These are phyloP conservation scores for Galeopsis tetrahit DNA, from an alignment of 257 asterid genomes.

Conservation along the genomic window DNA sequence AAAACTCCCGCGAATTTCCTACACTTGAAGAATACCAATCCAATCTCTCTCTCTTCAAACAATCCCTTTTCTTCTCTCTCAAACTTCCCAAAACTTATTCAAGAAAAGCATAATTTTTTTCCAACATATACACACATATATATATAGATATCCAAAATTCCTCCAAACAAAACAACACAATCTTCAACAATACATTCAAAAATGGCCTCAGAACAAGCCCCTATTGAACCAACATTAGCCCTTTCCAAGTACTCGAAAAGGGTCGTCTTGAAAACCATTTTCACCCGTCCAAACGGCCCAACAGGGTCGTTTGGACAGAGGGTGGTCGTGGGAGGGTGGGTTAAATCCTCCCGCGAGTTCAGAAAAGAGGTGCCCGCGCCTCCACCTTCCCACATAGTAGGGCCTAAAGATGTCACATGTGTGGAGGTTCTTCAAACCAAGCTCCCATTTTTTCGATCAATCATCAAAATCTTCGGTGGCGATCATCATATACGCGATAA, in stretches of 20 bases:
- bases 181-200: slow-evolving; percentile 9
- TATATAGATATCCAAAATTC: slow-evolving; percentile 27
- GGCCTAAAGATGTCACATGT: slow-evolving; percentile 59
- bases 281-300: slow-evolving; percentile 60
- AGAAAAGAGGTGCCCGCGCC: slow-evolving; percentile 43
- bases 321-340: slow-evolving; percentile 89
- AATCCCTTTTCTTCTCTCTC: slow-evolving; percentile 62
- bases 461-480: slow-evolving; percentile 63
- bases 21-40: slow-evolving; percentile 66
- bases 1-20: slow-evolving; percentile 75
- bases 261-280: slow-evolving; percentile 59
- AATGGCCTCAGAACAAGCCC: slow-evolving; percentile 62
- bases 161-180: slow-evolving; percentile 30
- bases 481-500: slow-evolving; percentile 57
- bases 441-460: slow-evolving; percentile 62
- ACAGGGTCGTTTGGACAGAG: slow-evolving; percentile 59
- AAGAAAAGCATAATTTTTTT: slow-evolving; percentile 59
- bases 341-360: slow-evolving; percentile 74
- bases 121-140: slow-evolving; percentile 22
- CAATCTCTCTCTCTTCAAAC: slow-evolving; percentile 39
- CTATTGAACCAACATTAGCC: slow-evolving; percentile 40
- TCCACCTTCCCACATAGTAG: slow-evolving; percentile 31
- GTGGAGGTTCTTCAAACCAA: slow-evolving; percentile 62
- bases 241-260: slow-evolving; percentile 62
- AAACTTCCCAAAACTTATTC: slow-evolving; percentile 49